These are phyloP conservation scores for Didymella arachidicola DNA, from an alignment of 2,329 filamentous ascomycete species.

Conservation along the genomic window DNA sequence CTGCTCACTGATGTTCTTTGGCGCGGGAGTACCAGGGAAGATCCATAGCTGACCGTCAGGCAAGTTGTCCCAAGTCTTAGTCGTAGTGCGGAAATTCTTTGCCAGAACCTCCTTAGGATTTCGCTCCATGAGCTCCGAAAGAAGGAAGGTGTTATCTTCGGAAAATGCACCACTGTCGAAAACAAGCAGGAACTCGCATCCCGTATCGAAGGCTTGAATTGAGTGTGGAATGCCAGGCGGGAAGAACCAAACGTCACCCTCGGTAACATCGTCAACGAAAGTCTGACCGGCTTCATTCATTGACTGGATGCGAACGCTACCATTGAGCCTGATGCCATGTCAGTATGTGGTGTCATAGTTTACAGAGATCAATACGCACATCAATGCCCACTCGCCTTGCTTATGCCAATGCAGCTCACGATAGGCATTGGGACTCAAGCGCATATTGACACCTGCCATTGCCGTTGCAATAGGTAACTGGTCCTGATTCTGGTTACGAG, in stretches of 20 bases:
- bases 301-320: conserved; percentile 60
- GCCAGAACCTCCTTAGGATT: conserved; percentile 52
- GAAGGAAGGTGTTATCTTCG: conserved; percentile 67
- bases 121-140: conserved; percentile 61
- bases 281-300: conserved; percentile 61
- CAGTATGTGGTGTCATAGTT: neutral
- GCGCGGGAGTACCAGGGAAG: conserved; percentile 52
- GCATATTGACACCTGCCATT: conserved; percentile 56
- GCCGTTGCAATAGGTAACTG: conserved; percentile 51
- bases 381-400: conserved; percentile 58
- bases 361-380: conserved; percentile 35
- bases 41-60: conserved; percentile 54
- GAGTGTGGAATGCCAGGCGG: conserved; percentile 52
- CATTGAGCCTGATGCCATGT: conserved; percentile 50
- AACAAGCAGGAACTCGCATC: conserved; percentile 62
- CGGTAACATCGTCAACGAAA: conserved; percentile 54
- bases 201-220: conserved; percentile 63
- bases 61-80: conserved; percentile 48
- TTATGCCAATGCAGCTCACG: conserved; percentile 71
- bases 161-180: conserved; percentile 67
- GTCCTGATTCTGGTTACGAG: conserved; percentile 52
- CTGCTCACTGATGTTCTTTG: conserved; percentile 49
- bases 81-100: conserved; percentile 53
- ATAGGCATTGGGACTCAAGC: conserved; percentile 58
- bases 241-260: conserved; percentile 50